A percentile compares a stretch with the other conserved stretches of the same genome.
phyloP scores from a whole-genome alignment of 2,329 filamentous ascomycete species.

The Stenocarpella maydis region DNA sequence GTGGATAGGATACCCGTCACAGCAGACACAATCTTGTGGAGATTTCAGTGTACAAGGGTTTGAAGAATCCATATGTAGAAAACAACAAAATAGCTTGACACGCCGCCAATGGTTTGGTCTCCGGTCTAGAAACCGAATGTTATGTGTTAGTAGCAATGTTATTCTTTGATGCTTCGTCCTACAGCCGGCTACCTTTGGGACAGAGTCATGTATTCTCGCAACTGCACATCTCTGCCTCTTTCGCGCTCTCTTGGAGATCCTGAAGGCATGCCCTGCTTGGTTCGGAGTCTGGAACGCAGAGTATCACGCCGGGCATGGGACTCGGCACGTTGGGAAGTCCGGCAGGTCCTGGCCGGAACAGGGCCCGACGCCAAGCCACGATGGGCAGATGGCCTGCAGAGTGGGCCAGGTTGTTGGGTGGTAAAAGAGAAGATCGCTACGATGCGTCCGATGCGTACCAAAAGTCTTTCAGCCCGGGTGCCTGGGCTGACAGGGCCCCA shows the following conservation, averaged over 20 bases:
- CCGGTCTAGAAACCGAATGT: neutral
- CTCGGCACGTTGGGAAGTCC: constrained; percentile 8
- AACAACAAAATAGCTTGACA: neutral
- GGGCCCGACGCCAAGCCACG: neutral
- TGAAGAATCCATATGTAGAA: neutral
- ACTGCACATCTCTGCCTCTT: neutral
- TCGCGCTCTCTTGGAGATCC: neutral
- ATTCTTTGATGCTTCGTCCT: no score
- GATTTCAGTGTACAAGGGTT: neutral
- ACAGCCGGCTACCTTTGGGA: no score
- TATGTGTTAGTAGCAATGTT: neutral
- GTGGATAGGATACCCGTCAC: neutral
- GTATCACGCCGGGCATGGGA: neutral
- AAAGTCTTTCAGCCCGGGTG: constrained; percentile 23
- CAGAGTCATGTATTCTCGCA: neutral
- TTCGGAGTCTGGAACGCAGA: neutral
- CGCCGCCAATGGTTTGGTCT: neutral
- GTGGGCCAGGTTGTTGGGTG: neutral
- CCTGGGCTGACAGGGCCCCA: constrained; percentile 20
- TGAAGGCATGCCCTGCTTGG: no score
- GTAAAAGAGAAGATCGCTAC: constrained; percentile 13
- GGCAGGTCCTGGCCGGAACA: neutral
- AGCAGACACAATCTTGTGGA: neutral
- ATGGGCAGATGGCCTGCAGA: neutral
- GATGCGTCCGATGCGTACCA: constrained; percentile 19